Evolutionary conservation across 306 rosid genomes (phyloP).

Genomic region (Prunus dulcis): DNA sequence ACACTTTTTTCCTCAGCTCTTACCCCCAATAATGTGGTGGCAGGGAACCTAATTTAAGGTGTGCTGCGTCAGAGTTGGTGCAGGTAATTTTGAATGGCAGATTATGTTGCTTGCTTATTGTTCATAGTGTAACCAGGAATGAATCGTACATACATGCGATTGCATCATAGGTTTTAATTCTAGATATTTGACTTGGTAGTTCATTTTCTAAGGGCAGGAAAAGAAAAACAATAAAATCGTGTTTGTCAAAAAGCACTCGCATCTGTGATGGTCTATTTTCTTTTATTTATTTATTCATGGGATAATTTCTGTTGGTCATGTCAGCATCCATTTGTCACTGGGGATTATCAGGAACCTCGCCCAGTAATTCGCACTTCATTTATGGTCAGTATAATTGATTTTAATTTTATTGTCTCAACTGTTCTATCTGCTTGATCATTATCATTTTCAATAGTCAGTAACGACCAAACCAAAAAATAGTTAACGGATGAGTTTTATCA

Average conservation of each 20-base stretch:
- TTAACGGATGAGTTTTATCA: conserved; percentile 23
- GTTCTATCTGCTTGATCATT: conserved; percentile 14
- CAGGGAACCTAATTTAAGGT: conserved; percentile 90
- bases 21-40: conserved; percentile 36
- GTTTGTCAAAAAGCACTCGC: neutral
- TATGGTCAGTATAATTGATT: conserved; percentile 49
- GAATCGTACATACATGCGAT: neutral
- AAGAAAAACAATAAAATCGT: neutral
- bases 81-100: conserved; percentile 47
- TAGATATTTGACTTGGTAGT: neutral
- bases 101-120: conserved; percentile 3
- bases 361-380: conserved; percentile 41
- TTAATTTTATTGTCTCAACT: conserved; percentile 16
- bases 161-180: neutral
- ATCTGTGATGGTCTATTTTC: neutral
- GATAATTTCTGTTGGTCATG: conserved; percentile 21
- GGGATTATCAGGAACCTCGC: conserved; percentile 48
- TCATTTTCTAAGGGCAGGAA: neutral
- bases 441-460: conserved; percentile 2
- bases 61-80: conserved; percentile 71
- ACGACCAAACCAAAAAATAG: neutral
- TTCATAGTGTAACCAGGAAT: neutral
- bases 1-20: neutral
- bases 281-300: neutral
- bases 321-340: conserved; percentile 87